Base-by-base conservation (phyloP, 208 protist genomes). In the Leishmania major region DNA sequence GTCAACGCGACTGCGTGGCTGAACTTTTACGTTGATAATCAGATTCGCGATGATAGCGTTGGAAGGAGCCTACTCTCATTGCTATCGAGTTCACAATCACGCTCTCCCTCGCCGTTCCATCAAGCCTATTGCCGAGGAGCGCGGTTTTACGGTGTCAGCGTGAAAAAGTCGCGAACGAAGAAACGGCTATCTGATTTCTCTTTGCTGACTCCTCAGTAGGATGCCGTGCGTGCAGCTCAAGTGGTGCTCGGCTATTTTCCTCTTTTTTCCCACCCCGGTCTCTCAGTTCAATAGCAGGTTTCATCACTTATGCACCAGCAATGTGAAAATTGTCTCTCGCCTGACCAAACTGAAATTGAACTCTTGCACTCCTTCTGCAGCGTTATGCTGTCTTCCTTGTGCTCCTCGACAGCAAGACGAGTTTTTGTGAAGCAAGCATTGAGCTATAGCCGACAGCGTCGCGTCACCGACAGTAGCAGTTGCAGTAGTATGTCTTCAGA, bases 31-130 rank as follows among this genome's bases (percentile, higher is more conserved):
- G 78, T 89, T 7, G 78, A 85, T 28, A 64, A 90, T 40, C 51
- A 85, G 6, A 81, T 97, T 31, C 83, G 87, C 15, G 94, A 97
- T 78, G 90, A 94, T 84, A 89, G 90, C 64, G 90, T 95, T 15
- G 92, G 87, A 60, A 91, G 88, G 70, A 82, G 88, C 17, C 82
- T 97, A 13, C 75, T 91, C 35, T 64, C 69, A 45, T 49, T 62
- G 25, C 43, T 78, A 74, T 40, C 40, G 28, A 22, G 51, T 57
- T 25, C 43, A 78, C 40, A 78, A 40, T 51, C 25, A 66, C 55
- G 64, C 17, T 37, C 53, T 45, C 8, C 57, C 45, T 80, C 53
- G 43, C 31, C 66, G 53, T 25, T 51, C 45, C 53, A 64, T n/a
- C 35, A 88, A 75, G 49, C 70, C 31, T 71, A 80, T 80, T 22